A percentile compares a stretch with the other conserved stretches of the same genome.
phyloP scores from a whole-genome alignment of 2,329 filamentous ascomycete species.

The Aspergillus sp. region DNA sequence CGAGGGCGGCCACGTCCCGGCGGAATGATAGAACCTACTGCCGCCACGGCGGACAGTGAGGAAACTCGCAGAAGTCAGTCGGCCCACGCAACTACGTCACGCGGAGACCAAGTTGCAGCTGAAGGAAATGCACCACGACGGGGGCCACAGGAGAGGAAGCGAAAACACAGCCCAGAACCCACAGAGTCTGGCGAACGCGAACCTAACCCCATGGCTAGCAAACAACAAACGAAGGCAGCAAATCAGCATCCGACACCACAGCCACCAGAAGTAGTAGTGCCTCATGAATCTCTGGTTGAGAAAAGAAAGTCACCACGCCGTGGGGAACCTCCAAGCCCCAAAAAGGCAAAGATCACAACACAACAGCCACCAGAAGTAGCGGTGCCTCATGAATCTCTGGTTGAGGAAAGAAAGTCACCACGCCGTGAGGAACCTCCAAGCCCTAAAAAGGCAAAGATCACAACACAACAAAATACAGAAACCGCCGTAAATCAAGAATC shows the following conservation, averaged over 20 bases:
- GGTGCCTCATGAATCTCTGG: background rate
- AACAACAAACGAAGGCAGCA: constrained; percentile 14
- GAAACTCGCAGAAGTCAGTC: constrained; percentile 5
- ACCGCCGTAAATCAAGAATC: background rate
- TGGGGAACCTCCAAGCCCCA: background rate
- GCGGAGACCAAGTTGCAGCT: background rate
- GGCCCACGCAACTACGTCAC: constrained; percentile 6
- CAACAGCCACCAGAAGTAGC: background rate
- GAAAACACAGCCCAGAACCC: constrained; percentile 20
- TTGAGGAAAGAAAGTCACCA: background rate
- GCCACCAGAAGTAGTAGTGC: background rate
- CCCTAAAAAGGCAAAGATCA: background rate
- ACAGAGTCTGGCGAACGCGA: background rate
- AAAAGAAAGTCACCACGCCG: background rate
- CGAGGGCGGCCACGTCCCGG: constrained; percentile 37
- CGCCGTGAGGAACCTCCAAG: background rate
- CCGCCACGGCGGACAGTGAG: background rate
- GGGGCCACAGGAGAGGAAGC: constrained; percentile 17
- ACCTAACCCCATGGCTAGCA: background rate
- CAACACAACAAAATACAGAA: background rate
- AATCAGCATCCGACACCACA: background rate
- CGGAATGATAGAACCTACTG: constrained; percentile 15
- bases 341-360: background rate
- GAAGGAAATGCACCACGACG: background rate
- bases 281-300: background rate